A percentile compares a stretch with the other conserved stretches of the same genome.
These are phyloP conservation scores for Angomonas deanei DNA, from an alignment of 208 protist genomes.

Conservation along the genomic window DNA sequence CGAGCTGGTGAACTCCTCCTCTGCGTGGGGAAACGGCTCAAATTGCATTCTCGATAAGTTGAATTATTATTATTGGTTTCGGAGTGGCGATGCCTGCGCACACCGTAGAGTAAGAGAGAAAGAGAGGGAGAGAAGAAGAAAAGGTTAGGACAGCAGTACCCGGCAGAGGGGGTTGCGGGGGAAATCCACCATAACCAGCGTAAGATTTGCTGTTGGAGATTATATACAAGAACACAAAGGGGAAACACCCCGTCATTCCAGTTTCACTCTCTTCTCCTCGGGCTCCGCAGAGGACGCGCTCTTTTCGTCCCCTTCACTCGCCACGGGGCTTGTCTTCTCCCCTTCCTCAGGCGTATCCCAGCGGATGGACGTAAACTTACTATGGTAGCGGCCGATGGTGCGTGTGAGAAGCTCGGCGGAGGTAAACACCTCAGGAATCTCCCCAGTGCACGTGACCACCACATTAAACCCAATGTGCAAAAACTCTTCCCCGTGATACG, in stretches of 20 bases:
- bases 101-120: not conserved
- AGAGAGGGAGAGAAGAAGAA: conserved; percentile 7
- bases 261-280: not conserved
- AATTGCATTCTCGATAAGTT: not conserved
- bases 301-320: no score
- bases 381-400: conserved; percentile 47
- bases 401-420: conserved; percentile 37
- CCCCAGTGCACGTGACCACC: conserved; percentile 46
- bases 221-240: conserved; percentile 2
- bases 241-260: not conserved
- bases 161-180: not conserved
- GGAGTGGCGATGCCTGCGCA: not conserved
- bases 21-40: not conserved
- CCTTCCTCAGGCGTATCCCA: conserved; percentile 18
- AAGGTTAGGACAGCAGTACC: not conserved
- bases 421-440: conserved; percentile 73
- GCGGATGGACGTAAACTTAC: conserved; percentile 21
- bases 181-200: no score
- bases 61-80: not conserved
- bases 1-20: not conserved
- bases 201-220: no score
- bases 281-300: no score
- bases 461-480: conserved; percentile 77
- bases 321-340: not conserved
- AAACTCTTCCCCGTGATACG: conserved; percentile 61